Evolutionary conservation across 805 yeast species (phyloP).

Genomic region (Starmerella vaccinii): DNA sequence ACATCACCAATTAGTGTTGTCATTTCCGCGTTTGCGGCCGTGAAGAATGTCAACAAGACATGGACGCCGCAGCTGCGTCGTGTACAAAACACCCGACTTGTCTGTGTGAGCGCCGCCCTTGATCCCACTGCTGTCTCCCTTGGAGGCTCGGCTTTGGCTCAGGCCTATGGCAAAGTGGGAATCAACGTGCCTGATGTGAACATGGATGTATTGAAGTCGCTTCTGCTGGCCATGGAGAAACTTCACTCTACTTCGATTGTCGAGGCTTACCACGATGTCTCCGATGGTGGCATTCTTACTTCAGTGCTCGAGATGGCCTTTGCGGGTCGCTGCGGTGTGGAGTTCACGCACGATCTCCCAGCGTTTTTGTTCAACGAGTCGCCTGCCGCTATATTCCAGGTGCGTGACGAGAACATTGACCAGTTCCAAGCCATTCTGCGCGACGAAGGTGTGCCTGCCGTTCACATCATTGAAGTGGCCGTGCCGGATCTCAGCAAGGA

Average conservation of each 20-base stretch:
- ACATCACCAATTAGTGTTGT: slow-evolving; percentile 90
- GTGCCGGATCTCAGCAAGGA: slow-evolving; percentile 40
- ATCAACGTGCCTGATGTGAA: slow-evolving; percentile 72
- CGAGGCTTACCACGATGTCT: slow-evolving; percentile 85
- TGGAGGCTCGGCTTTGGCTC: slow-evolving; percentile 94
- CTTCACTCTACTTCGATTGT: slow-evolving; percentile 59
- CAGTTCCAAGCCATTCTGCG: slow-evolving; percentile 47
- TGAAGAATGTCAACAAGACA: slow-evolving; percentile 69
- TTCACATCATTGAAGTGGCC: slow-evolving; percentile 55
- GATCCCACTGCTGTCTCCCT: slow-evolving; percentile 38
- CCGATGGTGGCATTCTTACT: slow-evolving; percentile 90
- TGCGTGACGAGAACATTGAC: slow-evolving; percentile 40
- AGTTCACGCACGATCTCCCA: slow-evolving; percentile 38
- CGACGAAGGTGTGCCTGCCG: slow-evolving; percentile 48
- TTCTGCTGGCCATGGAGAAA: slow-evolving; percentile 57
- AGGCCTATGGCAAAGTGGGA: slow-evolving; percentile 84
- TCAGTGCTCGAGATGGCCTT: slow-evolving; percentile 92
- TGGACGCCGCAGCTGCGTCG: slow-evolving; percentile 84
- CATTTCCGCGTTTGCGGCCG: slow-evolving; percentile 86
- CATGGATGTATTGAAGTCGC: slow-evolving; percentile 49
- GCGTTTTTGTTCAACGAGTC: slow-evolving; percentile 80
- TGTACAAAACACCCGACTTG: slow-evolving; percentile 54
- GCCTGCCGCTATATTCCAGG: slow-evolving; percentile 92
- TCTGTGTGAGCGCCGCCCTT: slow-evolving; percentile 56
- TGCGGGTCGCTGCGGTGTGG: slow-evolving; percentile 82